These are phyloP conservation scores for Xerocomellus chrysenteron DNA, from an alignment of 768 basidiomycete genomes.

Conservation along the genomic window DNA sequence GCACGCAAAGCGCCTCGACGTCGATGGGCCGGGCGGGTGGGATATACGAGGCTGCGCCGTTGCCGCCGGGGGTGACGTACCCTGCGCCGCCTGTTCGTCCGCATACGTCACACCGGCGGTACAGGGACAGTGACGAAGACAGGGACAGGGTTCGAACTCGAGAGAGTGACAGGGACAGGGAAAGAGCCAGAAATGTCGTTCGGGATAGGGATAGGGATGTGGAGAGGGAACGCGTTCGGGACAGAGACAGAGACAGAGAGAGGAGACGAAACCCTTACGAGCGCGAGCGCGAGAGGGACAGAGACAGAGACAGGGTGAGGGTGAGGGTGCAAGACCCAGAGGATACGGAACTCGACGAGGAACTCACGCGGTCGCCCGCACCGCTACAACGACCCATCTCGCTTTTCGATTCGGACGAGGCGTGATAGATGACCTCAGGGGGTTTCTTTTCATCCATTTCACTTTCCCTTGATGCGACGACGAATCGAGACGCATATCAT, in stretches of 20 bases:
- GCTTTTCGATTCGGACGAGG: constrained; percentile 30
- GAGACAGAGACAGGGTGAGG: background rate
- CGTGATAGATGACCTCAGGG: background rate
- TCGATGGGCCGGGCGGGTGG: background rate
- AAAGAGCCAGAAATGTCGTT: background rate
- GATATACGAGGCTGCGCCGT: constrained; percentile 25
- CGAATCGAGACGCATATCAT: background rate
- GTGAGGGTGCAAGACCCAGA: constrained; percentile 4
- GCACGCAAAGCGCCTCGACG: constrained; percentile 16
- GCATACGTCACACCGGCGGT: constrained; percentile 22
- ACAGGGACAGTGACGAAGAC: constrained; percentile 1
- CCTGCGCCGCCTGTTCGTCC: constrained; percentile 27
- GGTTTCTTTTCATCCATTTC: background rate
- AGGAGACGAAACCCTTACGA: background rate
- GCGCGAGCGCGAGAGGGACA: background rate
- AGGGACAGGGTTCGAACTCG: background rate
- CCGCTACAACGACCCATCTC: constrained; percentile 31
- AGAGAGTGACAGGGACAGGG: background rate
- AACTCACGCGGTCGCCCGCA: constrained; percentile 25
- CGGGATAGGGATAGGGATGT: background rate
- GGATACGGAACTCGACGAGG: constrained; percentile 7
- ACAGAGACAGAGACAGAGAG: background rate
- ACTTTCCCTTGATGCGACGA: background rate
- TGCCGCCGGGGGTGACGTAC: constrained; percentile 28
- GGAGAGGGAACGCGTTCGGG: background rate